Evolutionary conservation across 495 filamentous ascomycete genomes (phyloP), one percentile per base, ranked within the genome.

Genomic region (Xylaria sp.): DNA sequence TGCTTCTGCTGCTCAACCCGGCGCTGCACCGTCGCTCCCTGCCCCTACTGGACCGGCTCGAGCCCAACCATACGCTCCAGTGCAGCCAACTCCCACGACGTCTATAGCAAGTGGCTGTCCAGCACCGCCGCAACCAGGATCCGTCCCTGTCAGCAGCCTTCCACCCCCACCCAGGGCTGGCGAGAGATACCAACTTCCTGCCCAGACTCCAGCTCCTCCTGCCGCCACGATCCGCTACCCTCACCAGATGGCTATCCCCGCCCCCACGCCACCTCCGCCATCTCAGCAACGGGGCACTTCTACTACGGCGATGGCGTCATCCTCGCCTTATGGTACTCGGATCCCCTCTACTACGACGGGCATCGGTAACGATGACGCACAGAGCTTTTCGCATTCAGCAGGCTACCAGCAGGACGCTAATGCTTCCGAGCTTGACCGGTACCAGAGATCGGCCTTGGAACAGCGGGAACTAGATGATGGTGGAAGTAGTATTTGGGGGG

Each of bases 41-140:
- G 73, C 78, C 55, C 79, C 77, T 15, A 86, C 83, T 35, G 46
- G 19, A 37, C n/a, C 41, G 35, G 71, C 70, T 35, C 61, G 69
- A 46, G 72, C 73, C 19, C 76, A 74, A 29, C 71, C 70, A 26
- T 76, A 73, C 63, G 67, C 67, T 53, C 76, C 73, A 14, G 40
- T 74, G 67, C 77, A 76, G 41, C 78, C 79, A 43, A 75, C 74
- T 24, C 68, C 79, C 37, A 80, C 79, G 14, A 79, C 75, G 21
- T 68, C 77, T 31, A 76, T 72, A 21, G 40, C 76, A 61, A 73
- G 68, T 37, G 57, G 74, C 61, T 73, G 74, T 17, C 88, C 88
- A 15, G 86, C 90, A 35, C 81, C 87, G 57, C 90, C 91, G 2
- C 90, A 92, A 72, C 90, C 90, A 33, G 90, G 88, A 68, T 82